Evolutionary conservation across 805 yeast genomes (phyloP), one percentile per base, ranked within the genome.

Genomic region (Wickerhamomyces strasburgensis): DNA sequence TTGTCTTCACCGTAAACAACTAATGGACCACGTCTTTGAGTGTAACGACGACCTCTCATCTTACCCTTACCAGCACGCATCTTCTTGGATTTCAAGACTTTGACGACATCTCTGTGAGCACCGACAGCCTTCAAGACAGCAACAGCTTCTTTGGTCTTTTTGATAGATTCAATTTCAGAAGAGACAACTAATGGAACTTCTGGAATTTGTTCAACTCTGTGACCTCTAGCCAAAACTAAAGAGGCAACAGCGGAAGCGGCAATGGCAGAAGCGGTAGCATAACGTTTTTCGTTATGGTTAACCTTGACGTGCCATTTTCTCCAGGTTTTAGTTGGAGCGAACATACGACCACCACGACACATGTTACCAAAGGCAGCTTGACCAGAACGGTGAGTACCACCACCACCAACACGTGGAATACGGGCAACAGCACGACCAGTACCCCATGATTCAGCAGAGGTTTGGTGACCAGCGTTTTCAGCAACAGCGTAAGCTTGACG

Each of bases 311-410:
- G 95, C 98, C 98, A 93, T 78, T 82, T 90, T 85, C 98, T 88
- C 98, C 98, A 93, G 74, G 95, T 89, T 83, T 93, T 93, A 74
- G 98, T 93, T 72, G 98, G 98, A 73, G 98, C 97, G 68, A 93
- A 93, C 98, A 93, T 93, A 77, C 98, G 95, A 80, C 98, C 98
- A 73, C 97, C 97, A 76, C 98, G 90, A 82, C 98, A 93, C 98
- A 93, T 93, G 93, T 93, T 93, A 84, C 98, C 98, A 82, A 93
- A 93, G 70, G 98, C 98, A 73, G 88, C 98, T 77, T 93, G 98
- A 73, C 98, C 98, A 56, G 98, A 78, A 78, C 98, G 89, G 94
- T 88, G 96, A 71, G 98, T 93, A 85, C 98, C 98, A 70, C 95
- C 89, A 79, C 98, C 98, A 76, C 96, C 96, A 69, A 93, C 98